Percentiles rank a stretch among this genome's conserved stretches.
Conservation (phyloP, 345 rosid genomes). For the Heritiera littoralis region DNA sequence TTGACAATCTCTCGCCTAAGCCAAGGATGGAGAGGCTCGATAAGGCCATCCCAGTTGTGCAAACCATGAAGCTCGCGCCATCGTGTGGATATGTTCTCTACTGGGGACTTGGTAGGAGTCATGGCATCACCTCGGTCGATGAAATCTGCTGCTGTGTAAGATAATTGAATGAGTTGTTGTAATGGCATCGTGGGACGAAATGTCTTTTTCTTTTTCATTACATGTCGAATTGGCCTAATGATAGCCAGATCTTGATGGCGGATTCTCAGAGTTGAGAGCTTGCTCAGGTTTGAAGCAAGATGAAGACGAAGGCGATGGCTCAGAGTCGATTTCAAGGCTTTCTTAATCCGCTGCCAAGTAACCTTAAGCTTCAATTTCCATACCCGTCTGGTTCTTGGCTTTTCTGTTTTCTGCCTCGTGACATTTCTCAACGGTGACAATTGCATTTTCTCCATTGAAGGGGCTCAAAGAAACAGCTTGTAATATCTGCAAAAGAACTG, state of each 20-base stretch:
- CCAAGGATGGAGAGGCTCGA: slow-evolving; percentile 57
- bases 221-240: slow-evolving; percentile 21
- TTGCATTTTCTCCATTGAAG: slow-evolving; percentile 24
- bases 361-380: slow-evolving; percentile 46
- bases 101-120: slow-evolving; percentile 66
- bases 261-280: slow-evolving; percentile 30
- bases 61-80: slow-evolving; percentile 56
- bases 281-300: slow-evolving; percentile 33
- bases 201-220: slow-evolving; percentile 29
- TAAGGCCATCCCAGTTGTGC: slow-evolving; percentile 48
- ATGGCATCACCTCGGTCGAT: slow-evolving; percentile 53
- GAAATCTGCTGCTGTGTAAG: slow-evolving; percentile 47
- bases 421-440: slow-evolving; percentile 30
- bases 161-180: slow-evolving; percentile 43
- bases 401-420: slow-evolving; percentile 28
- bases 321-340: slow-evolving; percentile 18
- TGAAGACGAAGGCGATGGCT: slow-evolving; percentile 31
- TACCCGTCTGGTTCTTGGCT: slow-evolving; percentile 29
- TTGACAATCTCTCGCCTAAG: slow-evolving; percentile 57
- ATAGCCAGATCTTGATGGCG: not conserved
- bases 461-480: not conserved
- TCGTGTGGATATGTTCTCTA: slow-evolving; percentile 41
- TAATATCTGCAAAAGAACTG: not conserved
- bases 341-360: slow-evolving; percentile 44
- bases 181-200: slow-evolving; percentile 39